Evolutionary conservation across 306 rosid genomes (phyloP).

Genomic region (Rubus idaeus): DNA sequence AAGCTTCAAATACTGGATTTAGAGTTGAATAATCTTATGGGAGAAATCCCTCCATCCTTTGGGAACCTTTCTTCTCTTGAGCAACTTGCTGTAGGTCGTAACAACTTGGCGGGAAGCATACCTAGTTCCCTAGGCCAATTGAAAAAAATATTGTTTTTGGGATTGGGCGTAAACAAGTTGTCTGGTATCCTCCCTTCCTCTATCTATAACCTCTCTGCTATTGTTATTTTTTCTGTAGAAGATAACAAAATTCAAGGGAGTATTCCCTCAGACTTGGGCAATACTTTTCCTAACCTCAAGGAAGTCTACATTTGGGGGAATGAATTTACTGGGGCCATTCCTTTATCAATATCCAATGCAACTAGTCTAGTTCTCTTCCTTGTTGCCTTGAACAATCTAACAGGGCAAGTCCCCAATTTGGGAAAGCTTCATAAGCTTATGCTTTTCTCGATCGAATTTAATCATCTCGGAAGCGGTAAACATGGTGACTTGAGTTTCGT

Average conservation of each 20-base stretch:
- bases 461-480: neutral
- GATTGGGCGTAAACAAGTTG: neutral
- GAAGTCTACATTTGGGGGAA: rapidly evolving
- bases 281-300: neutral
- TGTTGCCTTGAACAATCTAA: neutral
- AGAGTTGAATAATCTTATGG: neutral
- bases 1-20: neutral
- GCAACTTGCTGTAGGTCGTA: rapidly evolving
- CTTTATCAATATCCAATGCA: neutral
- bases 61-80: slow-evolving; percentile 19
- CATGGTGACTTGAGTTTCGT: neutral
- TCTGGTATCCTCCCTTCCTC: slow-evolving; percentile 18
- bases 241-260: neutral
- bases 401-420: neutral
- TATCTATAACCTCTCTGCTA: slow-evolving; percentile 25
- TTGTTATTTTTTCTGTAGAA: rapidly evolving
- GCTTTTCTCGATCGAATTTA: rapidly evolving
- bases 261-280: neutral
- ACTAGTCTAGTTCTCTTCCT: rapidly evolving
- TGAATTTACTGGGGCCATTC: neutral
- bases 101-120: neutral
- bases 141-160: neutral
- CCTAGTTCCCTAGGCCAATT: neutral
- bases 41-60: slow-evolving; percentile 4
- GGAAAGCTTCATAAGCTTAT: neutral